Conservation (phyloP, 2,329 filamentous ascomycete genomes). For the Aspergillus sp. region DNA sequence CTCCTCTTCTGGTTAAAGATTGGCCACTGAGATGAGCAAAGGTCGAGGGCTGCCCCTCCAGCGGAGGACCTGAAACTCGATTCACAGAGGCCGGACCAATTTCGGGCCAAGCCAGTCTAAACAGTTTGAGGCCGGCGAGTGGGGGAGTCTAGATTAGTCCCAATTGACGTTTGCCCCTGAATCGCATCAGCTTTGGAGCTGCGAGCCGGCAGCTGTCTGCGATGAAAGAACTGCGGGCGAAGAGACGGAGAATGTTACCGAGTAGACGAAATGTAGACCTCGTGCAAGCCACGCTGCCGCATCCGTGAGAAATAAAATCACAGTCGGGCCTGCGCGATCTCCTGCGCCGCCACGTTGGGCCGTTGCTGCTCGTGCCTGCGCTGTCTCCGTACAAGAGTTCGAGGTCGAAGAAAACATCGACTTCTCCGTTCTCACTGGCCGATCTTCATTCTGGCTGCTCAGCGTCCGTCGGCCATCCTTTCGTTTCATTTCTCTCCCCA, state of each 20-base stretch:
- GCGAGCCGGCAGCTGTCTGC: not conserved
- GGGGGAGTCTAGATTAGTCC: slow-evolving; percentile 3
- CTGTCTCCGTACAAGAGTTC: slow-evolving; percentile 3
- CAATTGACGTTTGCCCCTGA: slow-evolving; percentile 8
- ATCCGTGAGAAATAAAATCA: not conserved
- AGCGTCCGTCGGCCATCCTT: slow-evolving; percentile 10
- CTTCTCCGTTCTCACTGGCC: slow-evolving; percentile 17
- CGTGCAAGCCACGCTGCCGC: not conserved
- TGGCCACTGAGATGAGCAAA: not conserved
- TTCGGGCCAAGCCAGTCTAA: not conserved
- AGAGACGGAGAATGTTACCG: not conserved
- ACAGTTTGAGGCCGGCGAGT: not conserved
- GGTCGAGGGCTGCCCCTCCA: not conserved
- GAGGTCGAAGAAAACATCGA: slow-evolving; percentile 9
- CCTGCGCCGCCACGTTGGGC: not conserved
- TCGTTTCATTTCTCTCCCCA: slow-evolving; percentile 11
- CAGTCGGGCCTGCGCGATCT: not conserved
- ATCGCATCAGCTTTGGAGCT: slow-evolving; percentile 6
- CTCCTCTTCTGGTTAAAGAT: not conserved
- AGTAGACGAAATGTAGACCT: not conserved
- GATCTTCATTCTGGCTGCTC: slow-evolving; percentile 23
- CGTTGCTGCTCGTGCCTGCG: slow-evolving; percentile 6
- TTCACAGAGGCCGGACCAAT: not conserved
- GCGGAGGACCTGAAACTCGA: not conserved
- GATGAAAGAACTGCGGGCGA: not conserved